A percentile compares a stretch with the other conserved stretches of the same genome.
Conservation (phyloP, 2,329 filamentous ascomycete genomes). For the Neoarthrinium moseri region DNA sequence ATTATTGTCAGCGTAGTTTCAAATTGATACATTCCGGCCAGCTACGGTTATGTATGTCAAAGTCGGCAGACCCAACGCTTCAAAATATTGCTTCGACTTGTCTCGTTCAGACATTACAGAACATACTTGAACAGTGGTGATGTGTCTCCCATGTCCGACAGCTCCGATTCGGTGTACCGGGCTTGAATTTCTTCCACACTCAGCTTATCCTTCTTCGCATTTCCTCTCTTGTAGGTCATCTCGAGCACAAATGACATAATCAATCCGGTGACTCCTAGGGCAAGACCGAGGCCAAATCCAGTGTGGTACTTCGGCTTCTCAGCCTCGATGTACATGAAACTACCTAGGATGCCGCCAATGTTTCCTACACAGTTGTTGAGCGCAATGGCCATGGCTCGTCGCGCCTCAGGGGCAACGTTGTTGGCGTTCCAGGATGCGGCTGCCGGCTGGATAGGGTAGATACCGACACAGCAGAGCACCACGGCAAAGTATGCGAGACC, state of each 20-base stretch:
- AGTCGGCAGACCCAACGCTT: no score
- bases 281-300: slow-evolving; percentile 31
- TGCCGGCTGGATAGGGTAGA: slow-evolving; percentile 63
- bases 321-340: slow-evolving; percentile 34
- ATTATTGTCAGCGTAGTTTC: no score
- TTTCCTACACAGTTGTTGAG: slow-evolving; percentile 37
- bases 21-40: no score
- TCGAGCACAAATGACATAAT: slow-evolving; percentile 28
- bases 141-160: slow-evolving; percentile 15
- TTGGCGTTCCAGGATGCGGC: slow-evolving; percentile 69
- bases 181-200: slow-evolving; percentile 7
- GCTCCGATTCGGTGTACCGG: slow-evolving; percentile 10
- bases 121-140: slow-evolving; percentile 13
- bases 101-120: not conserved
- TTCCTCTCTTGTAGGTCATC: slow-evolving; percentile 13
- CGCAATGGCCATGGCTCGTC: slow-evolving; percentile 36
- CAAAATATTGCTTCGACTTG: no score
- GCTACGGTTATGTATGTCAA: no score
- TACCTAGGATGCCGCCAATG: slow-evolving; percentile 38
- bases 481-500: slow-evolving; percentile 64
- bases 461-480: slow-evolving; percentile 67
- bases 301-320: slow-evolving; percentile 33
- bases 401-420: slow-evolving; percentile 52
- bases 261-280: slow-evolving; percentile 27
- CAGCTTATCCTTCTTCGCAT: slow-evolving; percentile 8